A percentile compares a stretch with the other conserved stretches of the same genome.
These are phyloP conservation scores for Fusarium nematophilum DNA, from an alignment of 2,329 filamentous ascomycete genomes.

Conservation along the genomic window DNA sequence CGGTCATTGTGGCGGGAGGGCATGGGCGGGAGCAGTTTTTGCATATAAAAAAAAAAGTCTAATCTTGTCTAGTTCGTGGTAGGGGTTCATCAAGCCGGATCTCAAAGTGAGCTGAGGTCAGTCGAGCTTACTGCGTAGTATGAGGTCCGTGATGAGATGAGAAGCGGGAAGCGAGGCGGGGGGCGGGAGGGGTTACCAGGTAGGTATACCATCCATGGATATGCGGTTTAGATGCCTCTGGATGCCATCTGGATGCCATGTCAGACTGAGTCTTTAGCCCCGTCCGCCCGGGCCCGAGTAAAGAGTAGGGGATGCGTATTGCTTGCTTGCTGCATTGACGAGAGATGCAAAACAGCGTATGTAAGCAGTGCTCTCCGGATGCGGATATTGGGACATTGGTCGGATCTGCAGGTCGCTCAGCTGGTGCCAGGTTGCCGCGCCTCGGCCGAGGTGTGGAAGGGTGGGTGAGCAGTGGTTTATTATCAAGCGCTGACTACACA, in stretches of 20 bases:
- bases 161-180: not conserved
- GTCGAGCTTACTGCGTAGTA: too few species aligned
- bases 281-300: slow-evolving; percentile 13
- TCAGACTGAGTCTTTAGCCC: too few species aligned
- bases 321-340: not conserved
- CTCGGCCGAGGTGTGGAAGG: too few species aligned
- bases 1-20: too few species aligned
- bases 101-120: slow-evolving; percentile 21
- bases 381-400: slow-evolving; percentile 19
- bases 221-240: too few species aligned
- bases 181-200: not conserved
- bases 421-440: slow-evolving; percentile 11
- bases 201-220: too few species aligned
- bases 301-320: slow-evolving; percentile 15
- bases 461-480: slow-evolving; percentile 20
- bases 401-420: slow-evolving; percentile 33
- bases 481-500: slow-evolving; percentile 23
- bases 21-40: too few species aligned
- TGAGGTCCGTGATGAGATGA: slow-evolving; percentile 1
- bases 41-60: too few species aligned
- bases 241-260: too few species aligned
- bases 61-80: too few species aligned
- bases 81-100: slow-evolving; percentile 6
- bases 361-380: slow-evolving; percentile 30
- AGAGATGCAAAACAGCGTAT: not conserved